Evolutionary conservation across 805 yeast species (phyloP), one percentile per base, ranked within the genome.

Genomic region (Schwanniomyces pseudopolymorphus): DNA sequence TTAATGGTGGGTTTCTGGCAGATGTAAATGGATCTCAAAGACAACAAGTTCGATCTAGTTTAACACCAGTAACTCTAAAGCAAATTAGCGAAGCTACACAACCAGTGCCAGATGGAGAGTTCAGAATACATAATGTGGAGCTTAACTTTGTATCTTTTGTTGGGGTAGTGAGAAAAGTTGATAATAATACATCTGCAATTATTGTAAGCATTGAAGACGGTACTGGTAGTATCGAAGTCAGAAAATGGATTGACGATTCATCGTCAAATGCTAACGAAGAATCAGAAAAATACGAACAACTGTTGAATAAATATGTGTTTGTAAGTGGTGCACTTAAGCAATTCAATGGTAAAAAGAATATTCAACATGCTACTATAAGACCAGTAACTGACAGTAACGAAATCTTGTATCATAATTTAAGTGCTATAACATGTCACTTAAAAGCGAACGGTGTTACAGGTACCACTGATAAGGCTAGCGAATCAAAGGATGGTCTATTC

Each of bases 201-300:
- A 66, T 68, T 17, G 60, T 85, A 39, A 80, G 83, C 16, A 58
- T 87, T n/a, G 94, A 87, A 57, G 95, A 87, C 61, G 92, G 94
- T 9, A 83, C 94, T 44, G 66, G 89, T 0, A 72, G 77, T 3
- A 70, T 83, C 5, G 84, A 83, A 21, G 75, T 86, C 40, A 77
- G 85, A 56, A 77, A 78, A 51, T 87, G 92, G 92, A 59, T 68
- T 14, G 65, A 64, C 39, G 70, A 62, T 33, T 60, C 58, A 36
- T 54, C 61, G 20, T 47, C 62, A n/a, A 45, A 53, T 35, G 58
- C 69, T 10, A 64, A 68, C 7, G 59, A 52, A 53, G 65, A 64
- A 48, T 43, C 60, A 27, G 65, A 57, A 58, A 60, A 64, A 28
- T 69, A 69, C 42, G 67, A 60, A 43, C 64, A 63, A 24, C 55